Evolutionary conservation across 768 basidiomycete species (phyloP).

Genomic region (Amanita pallidorosea): DNA sequence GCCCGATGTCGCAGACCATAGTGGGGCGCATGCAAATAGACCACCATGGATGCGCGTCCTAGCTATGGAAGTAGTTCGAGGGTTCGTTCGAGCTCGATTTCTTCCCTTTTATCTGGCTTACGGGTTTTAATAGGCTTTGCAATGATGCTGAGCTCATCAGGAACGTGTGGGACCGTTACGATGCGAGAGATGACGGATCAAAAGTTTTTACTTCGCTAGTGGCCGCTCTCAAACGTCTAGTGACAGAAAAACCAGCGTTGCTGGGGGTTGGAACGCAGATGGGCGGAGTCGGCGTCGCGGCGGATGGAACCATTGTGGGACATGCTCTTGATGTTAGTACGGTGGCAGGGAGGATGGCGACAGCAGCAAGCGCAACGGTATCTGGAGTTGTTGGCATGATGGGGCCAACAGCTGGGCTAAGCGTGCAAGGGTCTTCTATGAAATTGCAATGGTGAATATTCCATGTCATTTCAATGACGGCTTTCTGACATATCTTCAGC

Average conservation of each 20-base stretch:
- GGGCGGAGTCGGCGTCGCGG: constrained; percentile 60
- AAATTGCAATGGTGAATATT: constrained; percentile 77
- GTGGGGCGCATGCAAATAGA: constrained; percentile 22
- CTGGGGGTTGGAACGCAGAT: constrained; percentile 76
- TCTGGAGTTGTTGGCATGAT: constrained; percentile 85
- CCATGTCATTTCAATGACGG: neutral
- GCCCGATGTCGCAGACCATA: constrained; percentile 14
- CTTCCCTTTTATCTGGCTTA: neutral
- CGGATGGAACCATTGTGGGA: constrained; percentile 25
- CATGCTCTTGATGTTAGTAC: constrained; percentile 55
- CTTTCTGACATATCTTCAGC: constrained; percentile 27
- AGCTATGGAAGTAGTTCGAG: constrained; percentile 87
- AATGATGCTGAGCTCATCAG: constrained; percentile 72
- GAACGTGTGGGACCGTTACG: constrained; percentile 72
- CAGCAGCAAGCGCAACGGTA: constrained; percentile 73
- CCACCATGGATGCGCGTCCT: constrained; percentile 87
- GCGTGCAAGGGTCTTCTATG: constrained; percentile 66
- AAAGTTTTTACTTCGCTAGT: constrained; percentile 73
- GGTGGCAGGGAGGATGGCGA: constrained; percentile 78
- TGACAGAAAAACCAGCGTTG: constrained; percentile 81
- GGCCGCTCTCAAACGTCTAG: constrained; percentile 72
- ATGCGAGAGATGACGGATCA: constrained; percentile 47
- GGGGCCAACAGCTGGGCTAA: constrained; percentile 56
- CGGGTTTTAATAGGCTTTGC: constrained; percentile 42
- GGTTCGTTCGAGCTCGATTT: constrained; percentile 28